Conservation (phyloP, 2,329 filamentous ascomycete species). For the Ophiognomonia clavigignenti-juglandacearum region DNA sequence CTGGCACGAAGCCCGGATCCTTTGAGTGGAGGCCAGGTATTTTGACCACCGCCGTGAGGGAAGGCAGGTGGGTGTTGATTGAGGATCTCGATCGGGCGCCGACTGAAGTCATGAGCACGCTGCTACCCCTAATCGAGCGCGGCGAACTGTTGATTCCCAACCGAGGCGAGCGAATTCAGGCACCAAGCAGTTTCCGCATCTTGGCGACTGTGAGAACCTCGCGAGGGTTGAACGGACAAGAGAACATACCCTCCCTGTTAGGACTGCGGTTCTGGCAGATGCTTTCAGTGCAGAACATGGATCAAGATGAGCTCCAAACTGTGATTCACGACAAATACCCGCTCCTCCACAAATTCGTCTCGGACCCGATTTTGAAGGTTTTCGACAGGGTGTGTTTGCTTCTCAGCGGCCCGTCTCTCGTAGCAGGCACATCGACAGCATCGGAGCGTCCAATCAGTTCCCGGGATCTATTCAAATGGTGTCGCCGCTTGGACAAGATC, state of each 20-base stretch:
- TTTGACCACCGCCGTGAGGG: conserved; percentile 85
- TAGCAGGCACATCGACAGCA: conserved; percentile 17
- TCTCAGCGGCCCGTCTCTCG: conserved; percentile 27
- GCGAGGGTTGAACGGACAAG: conserved; percentile 60
- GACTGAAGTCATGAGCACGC: conserved; percentile 87
- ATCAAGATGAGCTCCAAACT: conserved; percentile 64
- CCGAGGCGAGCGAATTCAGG: conserved; percentile 78
- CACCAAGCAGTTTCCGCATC: conserved; percentile 80
- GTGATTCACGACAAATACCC: conserved; percentile 71
- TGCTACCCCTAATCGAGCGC: conserved; percentile 87
- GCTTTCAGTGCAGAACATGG: conserved; percentile 63
- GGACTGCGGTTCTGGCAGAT: conserved; percentile 83
- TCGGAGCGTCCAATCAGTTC: conserved; percentile 46
- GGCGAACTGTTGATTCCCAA: conserved; percentile 88
- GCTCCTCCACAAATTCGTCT: conserved; percentile 57
- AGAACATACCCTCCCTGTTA: conserved; percentile 68
- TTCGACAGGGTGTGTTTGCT: conserved; percentile 49
- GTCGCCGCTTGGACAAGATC: conserved; percentile 65
- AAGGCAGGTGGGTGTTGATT: conserved; percentile 94
- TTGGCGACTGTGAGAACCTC: conserved; percentile 86
- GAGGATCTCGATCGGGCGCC: conserved; percentile 95
- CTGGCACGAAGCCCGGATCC: conserved; percentile 78
- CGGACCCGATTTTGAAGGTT: conserved; percentile 52
- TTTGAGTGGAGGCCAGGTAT: conserved; percentile 93
- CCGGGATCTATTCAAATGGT: conserved; percentile 86